Evolutionary conservation across 306 rosid genomes (phyloP), one percentile per base, ranked within the genome.

Genomic region (Inga laurina): DNA sequence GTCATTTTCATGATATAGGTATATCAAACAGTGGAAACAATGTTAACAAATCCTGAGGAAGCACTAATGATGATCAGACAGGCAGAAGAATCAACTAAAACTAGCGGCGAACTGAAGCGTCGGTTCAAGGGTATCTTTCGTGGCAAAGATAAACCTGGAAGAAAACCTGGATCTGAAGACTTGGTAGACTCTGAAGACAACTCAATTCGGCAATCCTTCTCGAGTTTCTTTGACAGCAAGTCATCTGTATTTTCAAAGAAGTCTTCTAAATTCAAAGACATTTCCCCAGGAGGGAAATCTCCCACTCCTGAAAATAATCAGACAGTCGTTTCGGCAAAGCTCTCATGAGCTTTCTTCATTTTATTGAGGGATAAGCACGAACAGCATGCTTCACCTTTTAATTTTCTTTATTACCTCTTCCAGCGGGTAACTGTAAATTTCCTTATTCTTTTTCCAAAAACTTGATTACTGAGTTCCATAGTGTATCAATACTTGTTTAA

Each of bases 11-110:
- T 77, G 81, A 74, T 77, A 45, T 78, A 97, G 99, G 99, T 92
- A 52, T 97, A 94, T 82, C 97, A 91, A 87, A 91, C 99, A 30
- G 90, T 97, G 87, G 99, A 97, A 90, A 85, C 85, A 41, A 88
- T 97, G 94, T 57, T 94, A 68, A 74, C 85, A 73, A 91, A 92
- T 91, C 97, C 99, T 2, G 98, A 94, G 18, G 99, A 97, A 87
- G 92, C 91, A 35, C 80, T 89, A 56, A 92, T 81, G 86, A 85
- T 84, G 67, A 78, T 91, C 82, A 94, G 88, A 86, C 97, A 92
- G 83, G 82, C 94, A 3, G 99, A 93, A 44, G 97, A 92, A 75
- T 66, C 87, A 24, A 48, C 83, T 11, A 48, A 27, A 24, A 51
- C 84, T 49, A 59, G 82, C 0, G 87, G 85, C 44, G 97, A 90